Percentiles rank a stretch among this genome's conserved stretches.
phyloP scores from a whole-genome alignment of 805 yeast species.

The Candida railenensis region DNA sequence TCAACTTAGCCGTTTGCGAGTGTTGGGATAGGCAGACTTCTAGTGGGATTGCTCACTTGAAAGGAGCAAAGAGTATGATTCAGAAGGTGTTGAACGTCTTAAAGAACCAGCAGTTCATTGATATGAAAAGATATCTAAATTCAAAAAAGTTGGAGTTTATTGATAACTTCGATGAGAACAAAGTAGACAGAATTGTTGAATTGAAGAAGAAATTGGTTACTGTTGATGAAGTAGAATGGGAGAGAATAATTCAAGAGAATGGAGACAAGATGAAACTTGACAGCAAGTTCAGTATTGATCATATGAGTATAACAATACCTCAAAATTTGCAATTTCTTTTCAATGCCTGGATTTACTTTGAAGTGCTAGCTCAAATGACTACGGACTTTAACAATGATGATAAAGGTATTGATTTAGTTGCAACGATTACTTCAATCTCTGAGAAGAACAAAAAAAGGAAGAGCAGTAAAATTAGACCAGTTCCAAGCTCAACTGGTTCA shows the following conservation, averaged over 20 bases:
- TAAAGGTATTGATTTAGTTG: constrained; percentile 41
- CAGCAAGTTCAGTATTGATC: constrained; percentile 5
- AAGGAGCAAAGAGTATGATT: constrained; percentile 65
- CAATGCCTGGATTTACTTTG: constrained; percentile 68
- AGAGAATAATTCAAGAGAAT: constrained; percentile 18
- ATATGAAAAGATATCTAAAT: neutral
- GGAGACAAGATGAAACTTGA: neutral
- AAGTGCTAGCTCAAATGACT: constrained; percentile 66
- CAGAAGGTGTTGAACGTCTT: constrained; percentile 40
- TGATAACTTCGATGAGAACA: neutral
- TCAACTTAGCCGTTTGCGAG: constrained; percentile 63
- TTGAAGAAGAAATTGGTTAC: constrained; percentile 26
- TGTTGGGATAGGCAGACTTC: constrained; percentile 68
- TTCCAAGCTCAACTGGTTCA: neutral
- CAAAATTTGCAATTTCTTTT: constrained; percentile 50
- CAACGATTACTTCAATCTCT: constrained; percentile 35
- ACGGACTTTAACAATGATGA: constrained; percentile 47
- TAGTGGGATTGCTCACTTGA: constrained; percentile 67
- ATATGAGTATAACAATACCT: constrained; percentile 24
- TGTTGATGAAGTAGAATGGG: constrained; percentile 34
- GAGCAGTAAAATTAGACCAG: constrained; percentile 8
- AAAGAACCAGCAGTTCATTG: constrained; percentile 16
- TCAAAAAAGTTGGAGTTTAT: constrained; percentile 1
- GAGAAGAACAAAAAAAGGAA: constrained; percentile 18
- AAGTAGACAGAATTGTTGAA: constrained; percentile 1